A percentile compares a stretch with the other conserved stretches of the same genome.
Conservation (phyloP, 2,329 filamentous ascomycete species). For the Tolypocladium amazonense region DNA sequence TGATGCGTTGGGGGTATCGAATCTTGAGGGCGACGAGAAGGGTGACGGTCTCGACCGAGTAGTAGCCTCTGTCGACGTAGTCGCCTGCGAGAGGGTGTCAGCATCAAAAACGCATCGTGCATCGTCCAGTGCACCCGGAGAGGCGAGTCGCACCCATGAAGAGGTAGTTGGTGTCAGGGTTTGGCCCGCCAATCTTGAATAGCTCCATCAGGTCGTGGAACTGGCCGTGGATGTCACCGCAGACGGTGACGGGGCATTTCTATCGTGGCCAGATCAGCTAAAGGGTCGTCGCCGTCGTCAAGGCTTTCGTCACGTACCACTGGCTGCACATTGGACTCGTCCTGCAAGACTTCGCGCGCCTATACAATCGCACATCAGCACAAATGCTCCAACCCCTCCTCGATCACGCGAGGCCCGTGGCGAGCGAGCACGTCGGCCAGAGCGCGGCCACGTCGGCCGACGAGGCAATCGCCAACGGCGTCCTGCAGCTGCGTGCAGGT, state of each 20-base stretch:
- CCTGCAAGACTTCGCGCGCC: slow-evolving; percentile 93
- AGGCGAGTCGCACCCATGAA: slow-evolving; percentile 71
- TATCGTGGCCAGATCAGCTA: slow-evolving; percentile 19
- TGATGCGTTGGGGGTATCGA: slow-evolving; percentile 94
- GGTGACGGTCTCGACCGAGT: slow-evolving; percentile 96
- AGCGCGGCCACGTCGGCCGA: background rate
- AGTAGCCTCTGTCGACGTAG: slow-evolving; percentile 98
- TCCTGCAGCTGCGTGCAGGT: background rate
- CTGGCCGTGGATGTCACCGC: slow-evolving; percentile 97
- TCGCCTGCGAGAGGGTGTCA: slow-evolving; percentile 50
- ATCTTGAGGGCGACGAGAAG: slow-evolving; percentile 96
- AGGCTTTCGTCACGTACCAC: slow-evolving; percentile 54
- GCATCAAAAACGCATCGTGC: background rate
- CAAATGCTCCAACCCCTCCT: slow-evolving; percentile 3
- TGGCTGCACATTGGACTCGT: slow-evolving; percentile 97
- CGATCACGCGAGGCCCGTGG: slow-evolving; percentile 15
- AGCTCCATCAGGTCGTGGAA: slow-evolving; percentile 99
- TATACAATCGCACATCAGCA: slow-evolving; percentile 24
- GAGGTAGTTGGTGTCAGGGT: slow-evolving; percentile 97
- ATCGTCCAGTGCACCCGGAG: background rate
- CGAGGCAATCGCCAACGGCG: background rate
- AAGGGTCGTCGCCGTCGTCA: no score
- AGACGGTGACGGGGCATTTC: slow-evolving; percentile 99
- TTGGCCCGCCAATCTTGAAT: slow-evolving; percentile 96
- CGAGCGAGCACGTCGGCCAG: background rate